phyloP scores from a whole-genome alignment of 1,284 basidiomycete genomes.

The Papiliotrema nemorosa region DNA sequence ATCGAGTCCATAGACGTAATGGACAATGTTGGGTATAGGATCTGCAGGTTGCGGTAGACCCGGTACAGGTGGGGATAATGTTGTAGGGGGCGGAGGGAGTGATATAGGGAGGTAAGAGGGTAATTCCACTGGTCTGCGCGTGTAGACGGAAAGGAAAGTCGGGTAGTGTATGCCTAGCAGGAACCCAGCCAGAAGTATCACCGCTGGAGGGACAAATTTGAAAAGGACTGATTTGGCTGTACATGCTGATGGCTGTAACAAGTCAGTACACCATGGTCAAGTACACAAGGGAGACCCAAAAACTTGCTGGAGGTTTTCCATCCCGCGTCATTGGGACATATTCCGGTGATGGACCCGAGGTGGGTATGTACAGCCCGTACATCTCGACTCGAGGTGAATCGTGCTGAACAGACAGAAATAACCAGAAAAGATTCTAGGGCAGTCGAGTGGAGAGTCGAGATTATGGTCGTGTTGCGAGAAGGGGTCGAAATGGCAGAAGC shows the following conservation, averaged over 20 bases:
- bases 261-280: too few relatives aligned
- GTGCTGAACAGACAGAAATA: too few relatives aligned
- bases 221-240: not conserved
- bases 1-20: constrained; percentile 41
- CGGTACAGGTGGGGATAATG: constrained; percentile 6
- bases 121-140: constrained; percentile 15
- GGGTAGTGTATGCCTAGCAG: constrained; percentile 28
- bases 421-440: too few relatives aligned
- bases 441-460: too few relatives aligned
- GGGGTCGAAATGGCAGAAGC: too few relatives aligned
- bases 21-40: constrained; percentile 39
- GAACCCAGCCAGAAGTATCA: constrained; percentile 25
- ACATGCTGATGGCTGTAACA: not conserved
- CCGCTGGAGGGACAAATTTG: constrained; percentile 9
- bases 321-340: constrained; percentile 7
- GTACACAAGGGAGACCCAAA: too few relatives aligned
- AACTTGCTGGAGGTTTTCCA: not conserved
- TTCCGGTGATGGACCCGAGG: too few relatives aligned
- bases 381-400: too few relatives aligned
- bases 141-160: constrained; percentile 29
- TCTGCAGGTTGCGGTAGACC: constrained; percentile 23
- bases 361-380: too few relatives aligned
- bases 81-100: constrained; percentile 19
- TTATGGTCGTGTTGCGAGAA: too few relatives aligned
- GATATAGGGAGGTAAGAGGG: constrained; percentile 22